Base-by-base conservation (phyloP, 306 rosid species). In the Cucurbita argyrosperma region DNA sequence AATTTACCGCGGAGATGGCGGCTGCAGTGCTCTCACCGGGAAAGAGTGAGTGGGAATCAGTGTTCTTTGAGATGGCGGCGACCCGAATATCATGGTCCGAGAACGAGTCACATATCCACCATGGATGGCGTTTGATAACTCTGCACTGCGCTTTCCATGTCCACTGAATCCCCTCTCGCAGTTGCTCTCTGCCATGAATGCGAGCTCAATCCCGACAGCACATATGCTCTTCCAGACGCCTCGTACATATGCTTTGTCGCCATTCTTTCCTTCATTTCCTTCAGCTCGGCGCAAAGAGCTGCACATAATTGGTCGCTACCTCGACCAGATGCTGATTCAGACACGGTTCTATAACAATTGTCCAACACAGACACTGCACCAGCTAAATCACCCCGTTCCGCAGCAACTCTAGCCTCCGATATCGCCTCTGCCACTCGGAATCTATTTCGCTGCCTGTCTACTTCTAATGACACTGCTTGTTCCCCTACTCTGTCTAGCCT, bases 151-250 rank as follows among this genome's bases (percentile, higher is more conserved):
- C 88, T 90, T 74, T 85, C 90, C 74, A 84, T 86, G 23, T 85
- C 86, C 6, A 90, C 86, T n/a, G 92, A 91, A 82, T 94, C 96
- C 68, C 99, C 97, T 76, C 99, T 55, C 8, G 97, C 90, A 9
- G 97, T 91, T 75, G 99, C 99, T 79, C 99, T 83, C 79, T 94
- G 97, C 96, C 87, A 81, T 80, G 92, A 90, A 77, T 94, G 99
- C 26, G 97, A 88, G 82, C 97, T 88, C 84, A 94, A 52, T 60
- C 97, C 97, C 37, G 99, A 94, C 47, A 94, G 60, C 58, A 94
- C 89, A 58, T 94, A 91, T 38, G 97, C 97, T 76, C 97, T 84
- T 74, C 99, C 99, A 8, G 97, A 88, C 1, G 90, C 81, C 82
- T 94, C 97, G 4, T 94, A 94, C 10, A 86, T 81, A 4, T 81